A percentile compares a stretch with the other conserved stretches of the same genome.
phyloP scores from a whole-genome alignment of 257 asterid species.

The Capsicum baccatum region DNA sequence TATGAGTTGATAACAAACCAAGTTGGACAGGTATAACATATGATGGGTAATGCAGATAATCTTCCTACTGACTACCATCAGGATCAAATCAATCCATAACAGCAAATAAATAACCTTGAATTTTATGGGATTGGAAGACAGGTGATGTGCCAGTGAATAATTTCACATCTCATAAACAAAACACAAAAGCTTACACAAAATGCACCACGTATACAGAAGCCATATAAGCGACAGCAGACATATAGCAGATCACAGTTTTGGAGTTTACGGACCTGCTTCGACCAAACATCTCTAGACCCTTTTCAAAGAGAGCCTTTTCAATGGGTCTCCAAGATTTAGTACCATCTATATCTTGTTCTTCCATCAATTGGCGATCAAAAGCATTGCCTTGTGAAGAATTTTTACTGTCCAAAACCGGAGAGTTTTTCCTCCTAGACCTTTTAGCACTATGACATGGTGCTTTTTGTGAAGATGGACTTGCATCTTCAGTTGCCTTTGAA shows the following conservation, averaged over 20 bases:
- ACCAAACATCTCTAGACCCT: conserved; percentile 90
- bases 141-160: not conserved
- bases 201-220: not conserved
- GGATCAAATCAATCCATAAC: not conserved
- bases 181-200: not conserved
- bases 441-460: conserved; percentile 56
- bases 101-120: not conserved
- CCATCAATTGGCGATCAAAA: conserved; percentile 39
- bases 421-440: conserved; percentile 64
- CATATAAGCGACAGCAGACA: conserved; percentile 4
- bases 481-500: conserved; percentile 46
- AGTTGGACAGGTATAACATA: not conserved
- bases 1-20: not conserved
- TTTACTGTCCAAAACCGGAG: conserved; percentile 32
- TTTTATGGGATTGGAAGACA: conserved; percentile 18
- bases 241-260: conserved; percentile 35
- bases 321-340: conserved; percentile 81
- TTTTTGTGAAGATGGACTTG: conserved; percentile 46
- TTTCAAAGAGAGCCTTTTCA: conserved; percentile 89
- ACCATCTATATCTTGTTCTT: conserved; percentile 52
- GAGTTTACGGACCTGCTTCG: conserved; percentile 70
- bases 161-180: conserved; percentile 19
- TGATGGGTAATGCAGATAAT: conserved; percentile 9
- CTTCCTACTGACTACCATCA: conserved; percentile 14
- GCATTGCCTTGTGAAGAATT: conserved; percentile 43